These are phyloP conservation scores for Debaryomyces sp. DNA, from an alignment of 1,139 yeast species.

Conservation along the genomic window DNA sequence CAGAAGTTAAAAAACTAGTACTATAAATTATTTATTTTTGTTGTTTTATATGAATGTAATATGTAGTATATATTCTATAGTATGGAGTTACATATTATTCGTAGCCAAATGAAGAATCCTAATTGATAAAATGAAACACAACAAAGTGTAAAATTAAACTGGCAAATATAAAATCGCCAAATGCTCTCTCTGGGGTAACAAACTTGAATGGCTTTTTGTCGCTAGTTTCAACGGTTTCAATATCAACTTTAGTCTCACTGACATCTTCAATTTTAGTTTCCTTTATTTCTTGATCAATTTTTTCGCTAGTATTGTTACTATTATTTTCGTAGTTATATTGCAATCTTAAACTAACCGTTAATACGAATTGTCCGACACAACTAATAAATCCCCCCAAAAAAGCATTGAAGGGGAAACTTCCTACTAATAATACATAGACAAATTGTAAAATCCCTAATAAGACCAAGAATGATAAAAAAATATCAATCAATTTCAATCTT, in stretches of 20 bases:
- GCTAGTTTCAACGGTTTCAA: constrained; percentile 7
- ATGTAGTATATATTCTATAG: constrained; percentile 1
- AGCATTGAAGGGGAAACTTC: constrained; percentile 96
- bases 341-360: constrained; percentile 77
- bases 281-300: constrained; percentile 2
- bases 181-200: constrained; percentile 76
- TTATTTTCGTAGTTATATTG: constrained; percentile 46
- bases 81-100: neutral
- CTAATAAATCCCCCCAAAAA: constrained; percentile 90
- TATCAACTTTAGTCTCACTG: constrained; percentile 13
- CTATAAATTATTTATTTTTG: neutral
- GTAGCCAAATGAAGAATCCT: neutral
- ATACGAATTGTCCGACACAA: constrained; percentile 94
- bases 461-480: constrained; percentile 75
- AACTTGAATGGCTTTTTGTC: constrained; percentile 45
- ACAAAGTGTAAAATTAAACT: constrained; percentile 87
- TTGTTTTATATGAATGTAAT: neutral
- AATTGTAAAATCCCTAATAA: constrained; percentile 78
- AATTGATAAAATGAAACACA: constrained; percentile 89
- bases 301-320: constrained; percentile 8
- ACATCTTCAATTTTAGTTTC: constrained; percentile 7
- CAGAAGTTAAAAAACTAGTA: neutral
- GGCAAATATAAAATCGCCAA: constrained; percentile 88
- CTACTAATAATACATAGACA: constrained; percentile 71
- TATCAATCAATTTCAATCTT: constrained; percentile 68